Evolutionary conservation across 805 yeast species (phyloP), one percentile per base, ranked within the genome.

Genomic region (Lipomyces starkeyi): DNA sequence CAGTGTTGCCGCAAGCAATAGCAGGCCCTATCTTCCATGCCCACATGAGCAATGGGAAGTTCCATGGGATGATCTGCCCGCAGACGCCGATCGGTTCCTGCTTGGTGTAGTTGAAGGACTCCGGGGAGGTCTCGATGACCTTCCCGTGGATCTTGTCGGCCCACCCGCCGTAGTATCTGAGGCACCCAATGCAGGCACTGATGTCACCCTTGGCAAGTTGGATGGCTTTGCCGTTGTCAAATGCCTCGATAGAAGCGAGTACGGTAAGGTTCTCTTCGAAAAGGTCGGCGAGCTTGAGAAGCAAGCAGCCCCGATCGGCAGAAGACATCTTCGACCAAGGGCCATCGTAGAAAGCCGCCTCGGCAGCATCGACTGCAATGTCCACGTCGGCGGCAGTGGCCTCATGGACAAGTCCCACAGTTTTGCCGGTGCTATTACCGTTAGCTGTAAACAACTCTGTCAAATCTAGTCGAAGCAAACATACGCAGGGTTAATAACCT

Each of bases 31-130:
- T 83, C 81, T 93, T 93, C 98, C 98, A 93, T 35, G 96, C 83
- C 83, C 92, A 90, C 95, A 93, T 93, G 78, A 91, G 85, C 74
- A 93, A 81, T 71, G 98, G 98, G 87, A 92, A 93, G 83, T 93
- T 93, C 98, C 98, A 93, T 74, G 98, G 97, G 73, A 93, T 93
- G 77, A 93, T 91, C 80, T 91, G 97, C 68, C 97, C 98, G 79
- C 97, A 91, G 59, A 93, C 97, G 78, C 97, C 98, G 75, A 91
- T 83, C 67, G 98, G 97, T 81, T 93, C 97, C 80, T 90, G 89
- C 79, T 88, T 87, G 72, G n/a, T n/a, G n/a, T n/a, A n/a, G n/a
- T n/a, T n/a, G n/a, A n/a, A n/a, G n/a, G n/a, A n/a, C n/a, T n/a
- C n/a, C n/a, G n/a, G n/a, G n/a, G n/a, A n/a, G n/a, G n/a, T n/a